Conservation (phyloP, 1,284 basidiomycete genomes). For the Pascua sp. region DNA sequence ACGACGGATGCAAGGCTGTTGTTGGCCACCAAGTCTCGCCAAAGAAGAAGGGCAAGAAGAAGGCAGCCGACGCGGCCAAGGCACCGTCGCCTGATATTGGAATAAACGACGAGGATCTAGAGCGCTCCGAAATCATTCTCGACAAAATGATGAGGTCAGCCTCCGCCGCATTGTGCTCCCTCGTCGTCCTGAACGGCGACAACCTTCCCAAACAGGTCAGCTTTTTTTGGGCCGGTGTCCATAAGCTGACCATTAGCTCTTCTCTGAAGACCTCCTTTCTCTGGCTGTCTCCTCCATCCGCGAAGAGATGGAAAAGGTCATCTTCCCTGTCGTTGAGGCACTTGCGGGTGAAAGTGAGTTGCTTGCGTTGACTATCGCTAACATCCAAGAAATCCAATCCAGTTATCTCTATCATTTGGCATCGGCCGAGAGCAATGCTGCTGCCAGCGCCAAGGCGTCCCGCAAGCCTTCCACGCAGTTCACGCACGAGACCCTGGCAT, state of each 20-base stretch:
- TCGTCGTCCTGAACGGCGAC: conserved; percentile 72
- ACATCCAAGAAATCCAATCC: conserved; percentile 41
- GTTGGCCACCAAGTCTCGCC: conserved; percentile 21
- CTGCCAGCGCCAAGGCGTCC: conserved; percentile 32
- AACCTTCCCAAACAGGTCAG: conserved; percentile 76
- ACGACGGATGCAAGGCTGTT: conserved; percentile 28
- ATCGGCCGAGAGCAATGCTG: conserved; percentile 54
- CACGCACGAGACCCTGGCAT: conserved; percentile 56
- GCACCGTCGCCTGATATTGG: conserved; percentile 11
- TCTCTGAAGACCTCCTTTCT: conserved; percentile 86
- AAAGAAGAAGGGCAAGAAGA: conserved; percentile 53
- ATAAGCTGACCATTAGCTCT: conserved; percentile 57
- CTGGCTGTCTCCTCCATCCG: conserved; percentile 72
- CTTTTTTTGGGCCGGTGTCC: background rate
- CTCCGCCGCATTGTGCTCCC: conserved; percentile 73
- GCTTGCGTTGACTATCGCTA: background rate
- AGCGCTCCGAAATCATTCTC: conserved; percentile 55
- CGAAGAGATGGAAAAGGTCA: conserved; percentile 69
- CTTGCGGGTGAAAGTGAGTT: conserved; percentile 50
- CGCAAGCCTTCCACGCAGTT: conserved; percentile 24
- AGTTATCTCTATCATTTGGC: conserved; percentile 55
- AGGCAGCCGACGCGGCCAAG: conserved; percentile 26
- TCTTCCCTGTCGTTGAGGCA: conserved; percentile 85
- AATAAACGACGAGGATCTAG: conserved; percentile 56
- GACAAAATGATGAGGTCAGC: conserved; percentile 66